phyloP scores from a whole-genome alignment of 257 asterid species.

The Nicotiana sylvestris region DNA sequence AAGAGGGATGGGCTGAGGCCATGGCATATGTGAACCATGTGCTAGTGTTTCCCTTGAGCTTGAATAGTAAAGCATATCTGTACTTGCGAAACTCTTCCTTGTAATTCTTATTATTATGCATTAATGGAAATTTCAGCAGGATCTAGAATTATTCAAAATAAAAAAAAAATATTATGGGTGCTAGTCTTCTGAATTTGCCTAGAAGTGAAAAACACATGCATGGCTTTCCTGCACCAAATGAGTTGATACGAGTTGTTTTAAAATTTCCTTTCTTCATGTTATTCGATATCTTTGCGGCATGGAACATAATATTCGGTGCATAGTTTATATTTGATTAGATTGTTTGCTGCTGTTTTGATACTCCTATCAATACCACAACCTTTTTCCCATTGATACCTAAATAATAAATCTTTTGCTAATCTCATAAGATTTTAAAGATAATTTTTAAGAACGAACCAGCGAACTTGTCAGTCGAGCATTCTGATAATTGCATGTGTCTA shows the following conservation, averaged over 20 bases:
- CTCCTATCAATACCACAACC: neutral
- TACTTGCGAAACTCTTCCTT: neutral
- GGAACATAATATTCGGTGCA: neutral
- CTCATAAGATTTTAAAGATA: neutral
- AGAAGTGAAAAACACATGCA: neutral
- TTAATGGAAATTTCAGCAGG: neutral
- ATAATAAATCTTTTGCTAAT: neutral
- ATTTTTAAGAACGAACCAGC: neutral
- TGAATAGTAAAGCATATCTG: neutral
- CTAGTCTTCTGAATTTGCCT: neutral
- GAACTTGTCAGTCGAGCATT: neutral
- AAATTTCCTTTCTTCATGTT: neutral
- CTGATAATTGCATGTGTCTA: neutral
- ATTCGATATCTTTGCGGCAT: neutral
- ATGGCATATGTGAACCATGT: neutral
- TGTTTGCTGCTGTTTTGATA: neutral
- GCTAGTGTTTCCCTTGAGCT: neutral
- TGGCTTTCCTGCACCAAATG: neutral
- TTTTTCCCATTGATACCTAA: neutral
- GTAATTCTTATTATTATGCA: neutral
- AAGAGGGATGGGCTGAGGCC: neutral
- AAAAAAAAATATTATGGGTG: neutral
- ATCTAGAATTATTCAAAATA: neutral
- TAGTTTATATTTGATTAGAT: neutral
- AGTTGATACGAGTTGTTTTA: neutral